Percentiles rank a stretch among this genome's conserved stretches.
Evolutionary conservation across 495 filamentous ascomycete species (phyloP).

Genomic region (Daldinia vernicosa): DNA sequence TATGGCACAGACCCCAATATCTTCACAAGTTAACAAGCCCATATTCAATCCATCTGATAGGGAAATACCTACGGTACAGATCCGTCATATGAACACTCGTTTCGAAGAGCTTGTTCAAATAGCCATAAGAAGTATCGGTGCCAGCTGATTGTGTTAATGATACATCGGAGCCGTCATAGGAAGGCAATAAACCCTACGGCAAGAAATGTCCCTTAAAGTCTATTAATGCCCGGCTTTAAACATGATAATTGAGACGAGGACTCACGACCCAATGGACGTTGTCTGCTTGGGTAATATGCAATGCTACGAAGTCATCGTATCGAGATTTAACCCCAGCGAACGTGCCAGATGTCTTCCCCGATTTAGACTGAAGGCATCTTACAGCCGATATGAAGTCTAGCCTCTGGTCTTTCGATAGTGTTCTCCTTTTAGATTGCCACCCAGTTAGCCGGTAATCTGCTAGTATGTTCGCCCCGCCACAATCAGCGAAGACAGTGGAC

Average conservation of each 20-base stretch:
- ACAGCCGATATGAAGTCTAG: constrained; percentile 55
- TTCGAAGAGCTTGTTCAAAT: constrained; percentile 52
- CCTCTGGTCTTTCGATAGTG: constrained; percentile 42
- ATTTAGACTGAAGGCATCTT: constrained; percentile 50
- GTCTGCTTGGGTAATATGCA: constrained; percentile 47
- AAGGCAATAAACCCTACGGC: constrained; percentile 13
- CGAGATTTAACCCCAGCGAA: constrained; percentile 54
- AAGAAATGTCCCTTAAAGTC: constrained; percentile 44
- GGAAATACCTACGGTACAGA: constrained; percentile 48
- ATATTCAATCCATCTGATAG: constrained; percentile 2
- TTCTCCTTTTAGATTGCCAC: constrained; percentile 35
- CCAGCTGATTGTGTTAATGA: constrained; percentile 47
- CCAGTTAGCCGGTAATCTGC: background rate
- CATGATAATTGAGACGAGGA: constrained; percentile 1
- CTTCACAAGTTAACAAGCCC: constrained; percentile 28
- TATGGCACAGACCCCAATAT: constrained; percentile 52
- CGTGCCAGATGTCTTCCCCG: constrained; percentile 40
- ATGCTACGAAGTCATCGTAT: constrained; percentile 58
- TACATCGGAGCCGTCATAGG: background rate
- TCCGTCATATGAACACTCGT: constrained; percentile 51
- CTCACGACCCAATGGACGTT: constrained; percentile 55
- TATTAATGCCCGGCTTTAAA: background rate
- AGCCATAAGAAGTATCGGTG: constrained; percentile 54
- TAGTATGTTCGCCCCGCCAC: background rate
- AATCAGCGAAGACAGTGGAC: background rate